Conservation (phyloP, 1,139 yeast species). For the Eremothecium sinecaudum region DNA sequence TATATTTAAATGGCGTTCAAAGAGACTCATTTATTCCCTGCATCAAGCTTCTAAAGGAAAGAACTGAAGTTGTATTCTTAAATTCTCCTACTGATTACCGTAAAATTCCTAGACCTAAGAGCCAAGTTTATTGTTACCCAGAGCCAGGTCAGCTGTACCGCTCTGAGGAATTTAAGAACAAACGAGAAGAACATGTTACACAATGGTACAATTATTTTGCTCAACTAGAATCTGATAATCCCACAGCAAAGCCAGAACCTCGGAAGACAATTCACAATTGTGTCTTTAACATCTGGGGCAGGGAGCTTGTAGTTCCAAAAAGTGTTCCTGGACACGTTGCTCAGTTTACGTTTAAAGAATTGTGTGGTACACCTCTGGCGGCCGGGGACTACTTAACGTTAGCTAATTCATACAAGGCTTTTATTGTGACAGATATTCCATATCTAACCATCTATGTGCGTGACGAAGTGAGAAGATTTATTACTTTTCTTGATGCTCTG, state of each 20-base stretch:
- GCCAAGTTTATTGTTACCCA: conserved; percentile 74
- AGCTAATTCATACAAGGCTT: conserved; percentile 67
- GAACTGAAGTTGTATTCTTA: conserved; percentile 67
- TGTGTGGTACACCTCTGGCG: conserved; percentile 82
- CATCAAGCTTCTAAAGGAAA: conserved; percentile 63
- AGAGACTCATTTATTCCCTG: conserved; percentile 87
- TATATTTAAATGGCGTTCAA: conserved; percentile 89
- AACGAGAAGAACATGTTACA: conserved; percentile 53
- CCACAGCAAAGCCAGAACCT: background rate
- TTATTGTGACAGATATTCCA: conserved; percentile 87
- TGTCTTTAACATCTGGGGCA: conserved; percentile 65
- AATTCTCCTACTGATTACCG: conserved; percentile 93
- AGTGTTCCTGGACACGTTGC: conserved; percentile 78
- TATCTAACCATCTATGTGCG: conserved; percentile 66
- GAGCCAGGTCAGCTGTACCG: conserved; percentile 50
- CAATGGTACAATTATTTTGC: conserved; percentile 75
- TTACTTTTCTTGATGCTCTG: conserved; percentile 89
- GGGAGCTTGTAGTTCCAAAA: conserved; percentile 64
- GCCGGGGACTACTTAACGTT: conserved; percentile 90
- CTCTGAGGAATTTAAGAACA: conserved; percentile 42
- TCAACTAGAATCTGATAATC: conserved; percentile 35
- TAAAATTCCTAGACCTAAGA: conserved; percentile 72
- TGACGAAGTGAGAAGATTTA: conserved; percentile 80
- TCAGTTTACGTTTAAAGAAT: conserved; percentile 72
- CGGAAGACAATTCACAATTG: conserved; percentile 15